Base-by-base conservation (phyloP, 78 protist species). In the Dictyostelium brefeldianum region DNA sequence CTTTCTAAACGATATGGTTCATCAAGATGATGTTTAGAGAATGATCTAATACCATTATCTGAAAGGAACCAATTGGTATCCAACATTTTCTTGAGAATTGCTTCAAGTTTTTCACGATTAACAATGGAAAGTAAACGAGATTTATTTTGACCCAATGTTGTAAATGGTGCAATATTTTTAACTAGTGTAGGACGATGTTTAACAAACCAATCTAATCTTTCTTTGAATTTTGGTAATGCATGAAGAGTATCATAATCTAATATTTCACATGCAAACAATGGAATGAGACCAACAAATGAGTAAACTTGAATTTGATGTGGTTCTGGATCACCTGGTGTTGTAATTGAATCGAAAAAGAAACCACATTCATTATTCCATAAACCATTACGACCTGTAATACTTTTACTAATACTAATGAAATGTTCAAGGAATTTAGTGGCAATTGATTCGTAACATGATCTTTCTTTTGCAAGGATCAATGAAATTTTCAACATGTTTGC, bases 401-500 rank as follows among this genome's bases (percentile, higher is more conserved):
- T 78, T 20, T 89, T 74, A 4, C 82, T 91, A 50, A 97, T 95
- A 54, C 6, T 18, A 31, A 95, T 77, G 15, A 94, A 97, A 80
- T 97, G 97, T 80, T 97, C 98, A 12, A 97, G 80, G 95, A 95
- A 97, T 59, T 95, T 97, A 47, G 92, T 71, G 6, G 97, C 97
- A 25, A 93, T 57, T 29, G 93, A 90, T 48, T 97, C 98, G 20
- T 95, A 97, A n/a, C 81, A 9, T 17, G 6, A 25, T 27, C 51
- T 62, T 43, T 92, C 81, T 18, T 47, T 46, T 3, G 98, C 98
- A 3, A 97, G 69, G 36, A 93, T 96, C 22, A 97, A 65, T 10
- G 97, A 85, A 8, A 97, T 97, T 15, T 53, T 57, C 29, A 97
- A 92, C 98, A 97, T 97, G 29, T 65, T 87, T 14, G 90, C 48